Conservation (phyloP, 2,329 filamentous ascomycete genomes). For the Penicillium polonicum region DNA sequence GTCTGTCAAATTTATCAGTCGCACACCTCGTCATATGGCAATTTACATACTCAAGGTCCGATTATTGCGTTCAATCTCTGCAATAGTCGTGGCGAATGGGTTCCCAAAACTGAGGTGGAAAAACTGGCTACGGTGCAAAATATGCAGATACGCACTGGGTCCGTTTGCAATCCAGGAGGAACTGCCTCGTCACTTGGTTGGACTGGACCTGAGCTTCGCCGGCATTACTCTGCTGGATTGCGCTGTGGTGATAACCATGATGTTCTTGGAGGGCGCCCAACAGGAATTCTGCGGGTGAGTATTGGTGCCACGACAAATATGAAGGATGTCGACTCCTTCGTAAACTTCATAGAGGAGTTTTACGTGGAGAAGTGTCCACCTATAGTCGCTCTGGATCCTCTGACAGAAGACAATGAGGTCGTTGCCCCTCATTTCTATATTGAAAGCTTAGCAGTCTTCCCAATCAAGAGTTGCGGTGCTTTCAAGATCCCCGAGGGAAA, state of each 20-base stretch:
- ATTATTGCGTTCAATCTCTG: slow-evolving; percentile 80
- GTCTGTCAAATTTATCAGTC: slow-evolving; percentile 67
- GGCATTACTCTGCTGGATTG: slow-evolving; percentile 80
- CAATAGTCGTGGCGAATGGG: slow-evolving; percentile 67
- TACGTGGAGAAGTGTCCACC: slow-evolving; percentile 49
- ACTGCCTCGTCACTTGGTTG: slow-evolving; percentile 71
- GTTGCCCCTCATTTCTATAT: slow-evolving; percentile 49
- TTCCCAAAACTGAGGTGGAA: slow-evolving; percentile 81
- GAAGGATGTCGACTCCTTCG: slow-evolving; percentile 69
- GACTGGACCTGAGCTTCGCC: slow-evolving; percentile 75
- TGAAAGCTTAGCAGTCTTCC: slow-evolving; percentile 73
- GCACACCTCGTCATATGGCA: slow-evolving; percentile 42
- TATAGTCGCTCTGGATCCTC: slow-evolving; percentile 17
- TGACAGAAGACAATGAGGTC: slow-evolving; percentile 12
- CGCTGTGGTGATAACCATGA: slow-evolving; percentile 83
- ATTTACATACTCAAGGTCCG: slow-evolving; percentile 61
- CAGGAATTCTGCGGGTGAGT: slow-evolving; percentile 80
- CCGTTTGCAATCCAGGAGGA: slow-evolving; percentile 88
- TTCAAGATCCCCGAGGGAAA: slow-evolving; percentile 64
- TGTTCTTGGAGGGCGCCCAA: slow-evolving; percentile 78
- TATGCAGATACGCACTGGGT: slow-evolving; percentile 83
- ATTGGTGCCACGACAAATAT: slow-evolving; percentile 85
- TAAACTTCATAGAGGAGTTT: slow-evolving; percentile 71
- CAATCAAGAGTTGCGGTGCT: slow-evolving; percentile 90
- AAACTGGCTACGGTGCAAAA: slow-evolving; percentile 75